Conservation (phyloP, 345 rosid species). For the Physaria fendleri region DNA sequence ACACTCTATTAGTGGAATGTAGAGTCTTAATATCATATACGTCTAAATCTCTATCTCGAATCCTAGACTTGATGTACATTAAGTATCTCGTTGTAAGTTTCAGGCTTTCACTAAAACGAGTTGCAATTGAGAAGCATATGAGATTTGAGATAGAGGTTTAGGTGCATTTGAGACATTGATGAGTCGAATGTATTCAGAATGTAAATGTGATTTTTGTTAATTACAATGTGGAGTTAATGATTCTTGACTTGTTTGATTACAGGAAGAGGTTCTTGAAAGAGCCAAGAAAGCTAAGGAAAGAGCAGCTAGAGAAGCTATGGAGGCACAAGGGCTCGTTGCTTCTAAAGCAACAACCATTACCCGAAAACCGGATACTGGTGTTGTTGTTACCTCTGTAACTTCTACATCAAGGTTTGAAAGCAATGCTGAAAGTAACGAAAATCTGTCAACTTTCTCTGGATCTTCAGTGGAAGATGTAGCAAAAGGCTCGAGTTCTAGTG, state of each 20-base stretch:
- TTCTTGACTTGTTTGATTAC: background rate
- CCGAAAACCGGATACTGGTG: background rate
- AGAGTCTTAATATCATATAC: no score
- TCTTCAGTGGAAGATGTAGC: background rate
- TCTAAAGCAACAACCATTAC: slow-evolving; percentile 1
- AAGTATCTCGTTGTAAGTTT: no score
- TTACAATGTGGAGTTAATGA: background rate
- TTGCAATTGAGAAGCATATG: no score
- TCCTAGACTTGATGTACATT: no score
- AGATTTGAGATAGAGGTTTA: no score
- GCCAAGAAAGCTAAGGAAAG: slow-evolving; percentile 73
- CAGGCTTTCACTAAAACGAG: no score
- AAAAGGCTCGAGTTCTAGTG: slow-evolving; percentile 16
- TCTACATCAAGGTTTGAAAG: slow-evolving; percentile 5
- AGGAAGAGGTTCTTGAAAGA: slow-evolving; percentile 81
- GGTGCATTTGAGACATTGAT: no score
- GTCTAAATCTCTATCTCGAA: no score
- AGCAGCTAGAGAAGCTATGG: slow-evolving; percentile 72
- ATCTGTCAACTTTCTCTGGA: no score
- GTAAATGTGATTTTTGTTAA: background rate
- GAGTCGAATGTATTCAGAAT: no score
- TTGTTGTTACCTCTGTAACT: slow-evolving; percentile 7
- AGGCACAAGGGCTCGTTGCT: slow-evolving; percentile 44
- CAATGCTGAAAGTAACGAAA: background rate
- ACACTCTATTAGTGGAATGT: no score